phyloP scores from a whole-genome alignment of 331 rosid genomes.

The Acacia concinna region DNA sequence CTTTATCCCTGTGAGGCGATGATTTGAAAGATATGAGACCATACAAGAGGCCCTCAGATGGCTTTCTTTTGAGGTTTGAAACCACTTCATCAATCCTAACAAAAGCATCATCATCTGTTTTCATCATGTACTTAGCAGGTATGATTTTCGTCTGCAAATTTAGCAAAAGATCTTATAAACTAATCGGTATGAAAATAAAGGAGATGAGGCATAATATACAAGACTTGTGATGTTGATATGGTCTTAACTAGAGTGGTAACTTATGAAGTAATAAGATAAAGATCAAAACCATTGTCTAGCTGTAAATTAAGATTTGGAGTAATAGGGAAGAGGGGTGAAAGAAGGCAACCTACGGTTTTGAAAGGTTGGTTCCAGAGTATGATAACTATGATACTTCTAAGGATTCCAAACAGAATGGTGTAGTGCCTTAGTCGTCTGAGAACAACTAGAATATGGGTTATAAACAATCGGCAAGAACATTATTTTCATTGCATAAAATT shows the following conservation, averaged over 20 bases:
- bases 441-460: slow-evolving; percentile 17
- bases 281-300: no score
- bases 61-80: slow-evolving; percentile 70
- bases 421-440: slow-evolving; percentile 9
- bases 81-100: slow-evolving; percentile 86
- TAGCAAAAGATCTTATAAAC: neutral
- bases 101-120: slow-evolving; percentile 98
- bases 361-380: neutral
- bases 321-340: neutral
- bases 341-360: neutral
- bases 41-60: slow-evolving; percentile 60
- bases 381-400: neutral
- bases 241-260: no score
- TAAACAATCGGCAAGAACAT: slow-evolving; percentile 12
- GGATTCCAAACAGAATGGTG: slow-evolving; percentile 7
- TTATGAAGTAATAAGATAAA: no score
- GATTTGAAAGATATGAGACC: slow-evolving; percentile 86
- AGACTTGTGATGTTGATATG: no score
- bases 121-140: slow-evolving; percentile 88
- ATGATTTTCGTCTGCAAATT: slow-evolving; percentile 74
- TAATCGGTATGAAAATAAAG: slow-evolving; percentile 11
- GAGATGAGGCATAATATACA: neutral
- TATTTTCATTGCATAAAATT: slow-evolving; percentile 15
- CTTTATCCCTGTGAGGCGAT: slow-evolving; percentile 75
- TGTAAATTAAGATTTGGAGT: neutral